Evolutionary conservation across 768 basidiomycete species (phyloP).

Genomic region (Kwoniella mangroviensis): DNA sequence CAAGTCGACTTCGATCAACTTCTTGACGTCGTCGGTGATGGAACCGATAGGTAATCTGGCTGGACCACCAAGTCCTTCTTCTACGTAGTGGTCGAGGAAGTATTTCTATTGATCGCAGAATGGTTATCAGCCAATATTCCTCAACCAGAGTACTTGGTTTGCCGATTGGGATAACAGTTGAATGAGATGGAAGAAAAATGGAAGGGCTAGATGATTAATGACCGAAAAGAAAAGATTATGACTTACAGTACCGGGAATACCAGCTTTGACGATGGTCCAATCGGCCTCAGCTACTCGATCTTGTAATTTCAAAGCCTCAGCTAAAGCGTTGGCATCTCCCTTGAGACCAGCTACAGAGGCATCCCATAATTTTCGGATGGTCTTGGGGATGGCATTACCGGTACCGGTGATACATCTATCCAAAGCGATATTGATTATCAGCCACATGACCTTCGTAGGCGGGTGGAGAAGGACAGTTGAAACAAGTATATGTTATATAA

Average conservation of each 20-base stretch:
- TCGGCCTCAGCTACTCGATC: conserved; percentile 57
- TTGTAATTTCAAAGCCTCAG: conserved; percentile 57
- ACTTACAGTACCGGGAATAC: conserved; percentile 54
- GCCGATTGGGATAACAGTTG: no score
- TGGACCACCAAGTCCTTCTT: conserved; percentile 55
- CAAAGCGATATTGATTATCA: no score
- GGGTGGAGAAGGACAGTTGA: no score
- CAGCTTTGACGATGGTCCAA: conserved; percentile 58
- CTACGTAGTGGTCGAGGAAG: conserved; percentile 55
- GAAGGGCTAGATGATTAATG: not conserved
- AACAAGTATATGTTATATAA: no score
- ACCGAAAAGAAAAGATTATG: not conserved
- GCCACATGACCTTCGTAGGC: no score
- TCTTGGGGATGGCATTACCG: conserved; percentile 59
- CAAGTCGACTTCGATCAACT: conserved; percentile 56
- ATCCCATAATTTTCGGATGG: conserved; percentile 59
- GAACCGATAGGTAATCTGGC: conserved; percentile 55
- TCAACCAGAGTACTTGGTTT: no score
- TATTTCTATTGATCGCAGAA: conserved; percentile 46
- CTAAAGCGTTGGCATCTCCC: conserved; percentile 49
- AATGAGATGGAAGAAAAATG: no score
- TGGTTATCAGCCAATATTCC: not conserved
- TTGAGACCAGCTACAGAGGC: conserved; percentile 52
- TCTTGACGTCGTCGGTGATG: conserved; percentile 47
- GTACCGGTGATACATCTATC: conserved; percentile 64